These are phyloP conservation scores for Penicillium waksmanii DNA, from an alignment of 495 filamentous ascomycete genomes.

Conservation along the genomic window DNA sequence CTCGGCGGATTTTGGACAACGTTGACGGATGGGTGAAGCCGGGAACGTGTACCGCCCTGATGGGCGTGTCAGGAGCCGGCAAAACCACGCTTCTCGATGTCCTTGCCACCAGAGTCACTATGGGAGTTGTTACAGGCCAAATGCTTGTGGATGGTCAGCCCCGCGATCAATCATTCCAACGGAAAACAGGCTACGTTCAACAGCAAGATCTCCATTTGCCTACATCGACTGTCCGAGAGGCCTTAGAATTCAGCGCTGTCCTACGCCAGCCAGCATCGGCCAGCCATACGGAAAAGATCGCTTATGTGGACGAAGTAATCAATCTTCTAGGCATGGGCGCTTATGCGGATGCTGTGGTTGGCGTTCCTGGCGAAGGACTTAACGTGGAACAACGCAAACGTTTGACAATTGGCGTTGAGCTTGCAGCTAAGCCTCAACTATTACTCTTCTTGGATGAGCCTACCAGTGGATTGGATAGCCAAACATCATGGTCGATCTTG, in stretches of 20 bases:
- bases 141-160: slow-evolving; percentile 56
- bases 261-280: slow-evolving; percentile 78
- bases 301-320: slow-evolving; percentile 90
- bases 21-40: slow-evolving; percentile 69
- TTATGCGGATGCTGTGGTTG: slow-evolving; percentile 85
- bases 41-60: slow-evolving; percentile 66
- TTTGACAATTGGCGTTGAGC: slow-evolving; percentile 82
- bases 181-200: slow-evolving; percentile 93
- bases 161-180: slow-evolving; percentile 77
- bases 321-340: slow-evolving; percentile 85
- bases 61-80: slow-evolving; percentile 61
- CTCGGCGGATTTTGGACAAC: slow-evolving; percentile 61
- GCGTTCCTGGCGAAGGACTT: slow-evolving; percentile 83
- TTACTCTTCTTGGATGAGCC: slow-evolving; percentile 63
- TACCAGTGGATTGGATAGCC: slow-evolving; percentile 63
- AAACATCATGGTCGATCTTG: slow-evolving; percentile 74
- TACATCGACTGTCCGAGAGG: slow-evolving; percentile 81
- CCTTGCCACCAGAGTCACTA: slow-evolving; percentile 49
- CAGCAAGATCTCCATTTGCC: slow-evolving; percentile 90
- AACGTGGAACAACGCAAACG: slow-evolving; percentile 88
- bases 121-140: slow-evolving; percentile 54
- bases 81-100: slow-evolving; percentile 59
- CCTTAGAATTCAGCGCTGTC: slow-evolving; percentile 79
- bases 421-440: slow-evolving; percentile 87
- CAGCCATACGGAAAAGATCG: slow-evolving; percentile 77